Percentiles rank a stretch among this genome's conserved stretches.
Evolutionary conservation across 257 asterid genomes (phyloP).

Genomic region (Prunella vulgaris): DNA sequence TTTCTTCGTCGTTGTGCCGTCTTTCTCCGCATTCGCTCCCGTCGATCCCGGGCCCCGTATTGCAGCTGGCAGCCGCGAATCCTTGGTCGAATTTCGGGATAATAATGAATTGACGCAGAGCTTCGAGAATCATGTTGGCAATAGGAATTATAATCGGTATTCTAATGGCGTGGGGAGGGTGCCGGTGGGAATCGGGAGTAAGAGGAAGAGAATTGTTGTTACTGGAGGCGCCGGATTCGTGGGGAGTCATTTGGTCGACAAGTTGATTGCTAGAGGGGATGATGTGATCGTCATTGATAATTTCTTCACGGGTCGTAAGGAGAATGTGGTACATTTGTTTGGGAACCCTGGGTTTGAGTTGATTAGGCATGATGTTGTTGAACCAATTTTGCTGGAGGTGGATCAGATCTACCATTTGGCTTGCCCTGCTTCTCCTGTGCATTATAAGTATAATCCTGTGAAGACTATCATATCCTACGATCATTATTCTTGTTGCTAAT

Average conservation of each 20-base stretch:
- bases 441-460: constrained; percentile 69
- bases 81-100: constrained; percentile 12
- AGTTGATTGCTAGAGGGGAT: constrained; percentile 64
- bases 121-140: not conserved
- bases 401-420: constrained; percentile 83
- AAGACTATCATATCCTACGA: constrained; percentile 72
- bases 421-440: constrained; percentile 76
- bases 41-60: constrained; percentile 27
- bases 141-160: constrained; percentile 13
- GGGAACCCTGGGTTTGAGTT: constrained; percentile 67
- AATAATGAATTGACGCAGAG: not conserved
- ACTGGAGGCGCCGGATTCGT: constrained; percentile 83
- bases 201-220: constrained; percentile 61
- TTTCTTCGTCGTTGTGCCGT: constrained; percentile 68
- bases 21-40: constrained; percentile 39
- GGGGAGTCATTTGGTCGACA: constrained; percentile 80
- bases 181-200: constrained; percentile 56
- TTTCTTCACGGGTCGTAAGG: constrained; percentile 72
- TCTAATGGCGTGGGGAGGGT: constrained; percentile 53
- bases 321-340: constrained; percentile 65
- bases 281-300: constrained; percentile 77
- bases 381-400: constrained; percentile 72
- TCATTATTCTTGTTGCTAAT: not conserved
- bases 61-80: constrained; percentile 24
- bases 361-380: constrained; percentile 75